These are phyloP conservation scores for Penicillium sp. DNA, from an alignment of 2,329 filamentous ascomycete species.

Conservation along the genomic window DNA sequence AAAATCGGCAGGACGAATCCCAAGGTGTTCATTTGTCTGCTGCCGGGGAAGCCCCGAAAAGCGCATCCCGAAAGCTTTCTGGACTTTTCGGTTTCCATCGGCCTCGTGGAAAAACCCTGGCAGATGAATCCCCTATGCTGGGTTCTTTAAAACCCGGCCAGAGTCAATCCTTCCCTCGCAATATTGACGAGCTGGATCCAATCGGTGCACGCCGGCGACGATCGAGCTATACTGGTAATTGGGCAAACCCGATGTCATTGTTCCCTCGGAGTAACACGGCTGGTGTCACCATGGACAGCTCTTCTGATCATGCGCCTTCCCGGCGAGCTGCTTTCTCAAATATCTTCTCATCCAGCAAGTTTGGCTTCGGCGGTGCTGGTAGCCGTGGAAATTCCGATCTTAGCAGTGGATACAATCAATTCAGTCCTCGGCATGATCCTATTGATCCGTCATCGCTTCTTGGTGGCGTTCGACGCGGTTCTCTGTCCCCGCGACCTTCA, in stretches of 20 bases:
- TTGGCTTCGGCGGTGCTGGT: slow-evolving; percentile 34
- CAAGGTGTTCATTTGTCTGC: slow-evolving; percentile 33
- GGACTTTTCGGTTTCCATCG: slow-evolving; percentile 58
- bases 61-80: slow-evolving; percentile 54
- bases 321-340: slow-evolving; percentile 42
- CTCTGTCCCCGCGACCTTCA: slow-evolving; percentile 47
- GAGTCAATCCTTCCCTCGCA: slow-evolving; percentile 62
- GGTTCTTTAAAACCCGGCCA: slow-evolving; percentile 59
- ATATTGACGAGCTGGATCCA: slow-evolving; percentile 51
- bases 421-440: slow-evolving; percentile 46
- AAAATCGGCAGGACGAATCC: slow-evolving; percentile 39
- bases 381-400: slow-evolving; percentile 34
- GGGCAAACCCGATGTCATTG: slow-evolving; percentile 50
- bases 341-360: slow-evolving; percentile 43
- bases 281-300: slow-evolving; percentile 41
- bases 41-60: slow-evolving; percentile 38
- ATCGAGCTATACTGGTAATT: slow-evolving; percentile 57
- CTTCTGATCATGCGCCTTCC: slow-evolving; percentile 40
- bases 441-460: slow-evolving; percentile 47
- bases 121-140: slow-evolving; percentile 56
- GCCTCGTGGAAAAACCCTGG: slow-evolving; percentile 59
- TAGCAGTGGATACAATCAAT: slow-evolving; percentile 46
- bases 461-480: slow-evolving; percentile 42
- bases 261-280: slow-evolving; percentile 46
- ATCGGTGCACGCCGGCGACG: slow-evolving; percentile 52